phyloP scores from a whole-genome alignment of 352 stramenopile species.

The Phytopythium oedochilum region DNA sequence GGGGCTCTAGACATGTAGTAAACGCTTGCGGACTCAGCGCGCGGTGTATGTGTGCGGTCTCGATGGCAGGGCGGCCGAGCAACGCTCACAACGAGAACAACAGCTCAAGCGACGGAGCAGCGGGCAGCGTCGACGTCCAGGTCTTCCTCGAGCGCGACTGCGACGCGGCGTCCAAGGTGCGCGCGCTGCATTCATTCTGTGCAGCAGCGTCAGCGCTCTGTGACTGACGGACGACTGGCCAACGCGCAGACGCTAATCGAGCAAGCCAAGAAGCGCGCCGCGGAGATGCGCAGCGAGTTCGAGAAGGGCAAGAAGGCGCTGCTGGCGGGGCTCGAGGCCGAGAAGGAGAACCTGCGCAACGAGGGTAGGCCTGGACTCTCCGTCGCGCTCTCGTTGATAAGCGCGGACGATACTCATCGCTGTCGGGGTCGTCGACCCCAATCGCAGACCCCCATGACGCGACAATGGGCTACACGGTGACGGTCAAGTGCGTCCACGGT shows the following conservation, averaged over 20 bases:
- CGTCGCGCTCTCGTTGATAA: no score
- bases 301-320: conserved; percentile 50
- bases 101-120: conserved; percentile 3
- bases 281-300: conserved; percentile 46
- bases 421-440: no score
- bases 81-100: conserved; percentile 2
- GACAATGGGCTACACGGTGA: conserved; percentile 37
- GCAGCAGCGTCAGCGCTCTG: no score
- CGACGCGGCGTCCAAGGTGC: conserved; percentile 34
- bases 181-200: not conserved
- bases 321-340: conserved; percentile 43
- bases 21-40: not conserved
- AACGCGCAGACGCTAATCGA: conserved; percentile 44
- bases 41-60: not conserved
- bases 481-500: conserved; percentile 43
- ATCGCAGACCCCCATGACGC: conserved; percentile 14
- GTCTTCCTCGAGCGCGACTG: conserved; percentile 43
- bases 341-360: conserved; percentile 51
- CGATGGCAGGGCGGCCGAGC: not conserved
- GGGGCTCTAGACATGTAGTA: not conserved
- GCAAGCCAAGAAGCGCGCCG: conserved; percentile 39
- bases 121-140: conserved; percentile 36
- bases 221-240: not conserved
- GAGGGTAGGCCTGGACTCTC: no score
- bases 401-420: no score